Evolutionary conservation across 495 filamentous ascomycete species (phyloP).

Genomic region (Talaromyces stipitatus): DNA sequence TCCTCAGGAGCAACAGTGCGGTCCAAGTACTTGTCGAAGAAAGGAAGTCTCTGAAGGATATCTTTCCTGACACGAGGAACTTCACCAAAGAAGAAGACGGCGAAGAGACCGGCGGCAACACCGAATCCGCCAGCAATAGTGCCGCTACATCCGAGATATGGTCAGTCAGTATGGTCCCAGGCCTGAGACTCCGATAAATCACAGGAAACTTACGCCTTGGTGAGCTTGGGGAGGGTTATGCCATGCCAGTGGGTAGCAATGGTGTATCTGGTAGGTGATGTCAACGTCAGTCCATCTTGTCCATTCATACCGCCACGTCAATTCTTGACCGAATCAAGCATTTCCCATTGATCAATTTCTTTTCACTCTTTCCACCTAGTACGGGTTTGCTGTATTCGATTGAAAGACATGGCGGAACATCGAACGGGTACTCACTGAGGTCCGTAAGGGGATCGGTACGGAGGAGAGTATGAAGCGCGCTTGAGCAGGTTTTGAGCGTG

Average conservation of each 20-base stretch:
- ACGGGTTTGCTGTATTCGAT: neutral
- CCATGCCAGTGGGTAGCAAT: conserved; percentile 42
- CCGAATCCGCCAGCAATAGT: conserved; percentile 50
- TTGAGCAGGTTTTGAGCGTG: conserved; percentile 17
- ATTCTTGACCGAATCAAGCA: neutral
- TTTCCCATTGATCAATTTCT: neutral
- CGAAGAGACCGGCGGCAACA: conserved; percentile 51
- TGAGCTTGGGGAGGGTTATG: conserved; percentile 32
- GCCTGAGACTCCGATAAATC: neutral
- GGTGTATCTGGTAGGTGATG: conserved; percentile 40
- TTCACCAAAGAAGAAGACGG: conserved; percentile 65
- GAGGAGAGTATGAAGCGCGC: conserved; percentile 32
- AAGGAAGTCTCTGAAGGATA: conserved; percentile 55
- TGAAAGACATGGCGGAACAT: neutral
- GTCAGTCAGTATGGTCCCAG: neutral
- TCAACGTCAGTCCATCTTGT: conserved; percentile 1
- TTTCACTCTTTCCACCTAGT: neutral
- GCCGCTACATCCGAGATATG: conserved; percentile 39
- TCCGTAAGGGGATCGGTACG: conserved; percentile 30
- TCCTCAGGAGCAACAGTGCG: conserved; percentile 55
- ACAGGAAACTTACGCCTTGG: conserved; percentile 41
- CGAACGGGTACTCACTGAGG: conserved; percentile 30
- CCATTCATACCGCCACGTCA: neutral
- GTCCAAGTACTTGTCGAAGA: conserved; percentile 51
- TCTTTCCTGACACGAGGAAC: conserved; percentile 61